Conservation (phyloP, 2,329 filamentous ascomycete genomes). For the Xylaria sp. region DNA sequence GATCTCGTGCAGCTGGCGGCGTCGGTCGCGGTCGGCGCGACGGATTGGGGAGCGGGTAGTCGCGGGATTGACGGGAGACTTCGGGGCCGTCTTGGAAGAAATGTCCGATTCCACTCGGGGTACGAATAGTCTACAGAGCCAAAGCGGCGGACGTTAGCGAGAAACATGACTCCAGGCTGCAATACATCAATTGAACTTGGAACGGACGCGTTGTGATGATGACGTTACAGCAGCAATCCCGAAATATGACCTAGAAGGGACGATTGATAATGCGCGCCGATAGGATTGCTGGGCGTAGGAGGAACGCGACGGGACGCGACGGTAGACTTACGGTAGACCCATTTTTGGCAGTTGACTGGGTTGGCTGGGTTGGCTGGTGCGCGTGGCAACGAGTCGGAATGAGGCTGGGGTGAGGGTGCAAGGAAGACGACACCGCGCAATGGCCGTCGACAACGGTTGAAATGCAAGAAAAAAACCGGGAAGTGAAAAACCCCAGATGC, state of each 20-base stretch:
- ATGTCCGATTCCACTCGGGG: constrained; percentile 50
- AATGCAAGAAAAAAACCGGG: background rate
- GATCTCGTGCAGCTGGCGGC: constrained; percentile 40
- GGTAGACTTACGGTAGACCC: constrained; percentile 52
- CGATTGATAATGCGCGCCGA: constrained; percentile 5
- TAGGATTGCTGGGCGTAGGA: constrained; percentile 12
- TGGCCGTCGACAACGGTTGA: background rate
- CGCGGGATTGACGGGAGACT: constrained; percentile 28
- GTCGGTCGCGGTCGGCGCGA: constrained; percentile 34
- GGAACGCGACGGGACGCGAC: constrained; percentile 23
- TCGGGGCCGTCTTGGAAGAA: constrained; percentile 40
- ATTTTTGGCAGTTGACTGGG: constrained; percentile 34
- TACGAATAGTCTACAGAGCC: constrained; percentile 45
- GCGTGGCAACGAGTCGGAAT: constrained; percentile 11
- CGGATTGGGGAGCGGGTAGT: constrained; percentile 46
- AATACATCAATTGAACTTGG: background rate
- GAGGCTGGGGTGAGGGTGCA: constrained; percentile 1
- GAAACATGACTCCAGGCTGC: background rate
- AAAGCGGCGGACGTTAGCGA: constrained; percentile 16
- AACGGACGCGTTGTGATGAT: background rate
- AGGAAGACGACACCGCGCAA: constrained; percentile 1
- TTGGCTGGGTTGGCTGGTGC: constrained; percentile 12
- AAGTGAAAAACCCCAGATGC: background rate
- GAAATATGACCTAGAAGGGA: background rate
- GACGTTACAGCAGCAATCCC: background rate